phyloP scores from a whole-genome alignment of 192 early-diverging fungal species.

The Entophlyctis luteolus region DNA sequence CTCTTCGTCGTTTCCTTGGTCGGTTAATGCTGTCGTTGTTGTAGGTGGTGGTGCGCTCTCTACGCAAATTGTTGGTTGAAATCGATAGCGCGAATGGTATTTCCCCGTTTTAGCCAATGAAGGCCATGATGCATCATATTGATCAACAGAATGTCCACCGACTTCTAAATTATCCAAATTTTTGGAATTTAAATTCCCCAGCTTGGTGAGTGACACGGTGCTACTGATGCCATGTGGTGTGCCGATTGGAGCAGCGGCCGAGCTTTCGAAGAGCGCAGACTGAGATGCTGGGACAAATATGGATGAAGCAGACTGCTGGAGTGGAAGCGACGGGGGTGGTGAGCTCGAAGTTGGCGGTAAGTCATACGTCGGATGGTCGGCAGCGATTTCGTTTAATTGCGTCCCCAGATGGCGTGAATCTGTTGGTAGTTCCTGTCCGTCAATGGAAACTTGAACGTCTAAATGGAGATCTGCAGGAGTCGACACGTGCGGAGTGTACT shows the following conservation, averaged over 20 bases:
- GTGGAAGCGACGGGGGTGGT: no score
- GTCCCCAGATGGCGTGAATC: no score
- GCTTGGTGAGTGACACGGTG: background rate
- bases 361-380: no score
- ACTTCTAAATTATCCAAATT: background rate
- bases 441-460: no score
- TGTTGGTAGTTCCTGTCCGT: no score
- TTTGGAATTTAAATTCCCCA: background rate
- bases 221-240: background rate
- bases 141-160: background rate
- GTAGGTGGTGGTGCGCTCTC: constrained; percentile 11
- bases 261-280: background rate
- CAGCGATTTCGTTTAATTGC: no score
- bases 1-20: constrained; percentile 37
- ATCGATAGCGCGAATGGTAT: constrained; percentile 39
- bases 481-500: background rate
- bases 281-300: background rate
- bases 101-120: constrained; percentile 6
- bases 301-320: no score
- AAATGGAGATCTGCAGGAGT: background rate
- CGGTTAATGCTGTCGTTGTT: background rate
- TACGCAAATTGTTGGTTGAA: constrained; percentile 41
- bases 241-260: background rate
- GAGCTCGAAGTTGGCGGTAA: no score
- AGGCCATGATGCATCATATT: background rate